Base-by-base conservation (phyloP, 2,329 filamentous ascomycete species). In the Cytospora piceicola region DNA sequence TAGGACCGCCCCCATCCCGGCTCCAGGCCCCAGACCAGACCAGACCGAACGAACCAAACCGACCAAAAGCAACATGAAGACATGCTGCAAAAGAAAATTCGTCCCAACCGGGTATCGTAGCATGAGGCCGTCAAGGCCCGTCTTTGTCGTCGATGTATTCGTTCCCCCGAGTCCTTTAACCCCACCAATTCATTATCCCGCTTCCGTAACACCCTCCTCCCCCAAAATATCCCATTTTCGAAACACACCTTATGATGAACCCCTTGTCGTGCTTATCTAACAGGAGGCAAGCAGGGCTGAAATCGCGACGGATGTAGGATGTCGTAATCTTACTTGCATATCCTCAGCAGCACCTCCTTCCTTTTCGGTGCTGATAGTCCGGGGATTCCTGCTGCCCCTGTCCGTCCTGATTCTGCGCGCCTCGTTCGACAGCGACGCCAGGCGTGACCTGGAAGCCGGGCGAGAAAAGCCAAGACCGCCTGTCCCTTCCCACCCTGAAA, bases 391-490 rank as follows among this genome's bases (percentile, higher is more conserved):
- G 59, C 39, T 71, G 64, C 36, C 72, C 69, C 53, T 78, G 73
- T 5, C 70, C 73, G 2, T 66, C 69, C 4, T 60, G 60, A 1
- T 67, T 68, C 4, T 60, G 60, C 46, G 51, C 30, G 14, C 75
- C 76, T 49, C 79, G 79, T 63, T 82, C 83, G 32, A 85, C 74
- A 3, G 81, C 80, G 5, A 86, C 76, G 14, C 81, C 79, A 1
- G 83, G 83, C 14, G 82, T 82, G n/a, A 49, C 46, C 46, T 49
- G 56, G 70, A 87, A 86, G 1, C 74, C 77, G 0, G 83, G 83
- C 1, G 83, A 81, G 70, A 88, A 87, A 29, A 87, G 73, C 85
- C 85, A 88, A 73, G 85, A 87, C 53, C 85, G 76, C 49, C 85
- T 75, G 71, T 88, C 85, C 61, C 83, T 78, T 9, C 85, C 85